A percentile compares a stretch with the other conserved stretches of the same genome.
Evolutionary conservation across 1,284 basidiomycete genomes (phyloP).

Genomic region (Fomitiporia mediterranea): DNA sequence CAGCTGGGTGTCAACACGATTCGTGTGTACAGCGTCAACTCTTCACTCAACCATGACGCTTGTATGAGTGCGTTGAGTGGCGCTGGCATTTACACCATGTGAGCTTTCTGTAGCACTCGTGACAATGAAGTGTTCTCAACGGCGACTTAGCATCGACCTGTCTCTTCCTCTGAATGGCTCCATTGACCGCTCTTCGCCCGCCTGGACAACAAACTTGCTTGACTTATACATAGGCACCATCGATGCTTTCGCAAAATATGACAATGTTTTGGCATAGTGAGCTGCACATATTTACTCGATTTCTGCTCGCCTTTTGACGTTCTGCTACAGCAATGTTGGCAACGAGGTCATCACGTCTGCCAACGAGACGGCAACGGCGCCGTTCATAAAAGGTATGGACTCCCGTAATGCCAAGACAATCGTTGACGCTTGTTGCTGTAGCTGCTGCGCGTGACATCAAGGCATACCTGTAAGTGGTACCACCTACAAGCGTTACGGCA

Average conservation of each 20-base stretch:
- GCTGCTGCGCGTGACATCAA: not conserved
- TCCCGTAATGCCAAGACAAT: slow-evolving; percentile 81
- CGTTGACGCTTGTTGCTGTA: slow-evolving; percentile 18
- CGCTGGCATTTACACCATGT: slow-evolving; percentile 89
- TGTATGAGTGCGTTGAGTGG: slow-evolving; percentile 79
- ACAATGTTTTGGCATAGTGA: slow-evolving; percentile 71
- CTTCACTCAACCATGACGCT: slow-evolving; percentile 74
- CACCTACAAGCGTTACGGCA: not conserved
- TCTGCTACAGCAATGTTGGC: slow-evolving; percentile 59
- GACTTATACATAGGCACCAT: slow-evolving; percentile 78
- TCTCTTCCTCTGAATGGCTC: slow-evolving; percentile 83
- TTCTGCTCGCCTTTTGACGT: not conserved
- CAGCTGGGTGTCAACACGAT: slow-evolving; percentile 69
- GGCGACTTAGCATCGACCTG: slow-evolving; percentile 64
- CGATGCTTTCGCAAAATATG: slow-evolving; percentile 74
- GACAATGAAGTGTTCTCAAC: slow-evolving; percentile 16
- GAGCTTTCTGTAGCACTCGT: slow-evolving; percentile 26
- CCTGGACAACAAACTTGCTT: slow-evolving; percentile 83
- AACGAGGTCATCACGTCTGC: slow-evolving; percentile 76
- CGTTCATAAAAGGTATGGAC: slow-evolving; percentile 90
- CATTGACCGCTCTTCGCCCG: slow-evolving; percentile 70
- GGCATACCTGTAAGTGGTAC: slow-evolving; percentile 46
- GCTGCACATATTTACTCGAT: not conserved
- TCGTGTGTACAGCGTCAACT: slow-evolving; percentile 83
- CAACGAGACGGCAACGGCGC: slow-evolving; percentile 59